Base-by-base conservation (phyloP, 73 alveolate species). In the Paramecium bursaria region DNA sequence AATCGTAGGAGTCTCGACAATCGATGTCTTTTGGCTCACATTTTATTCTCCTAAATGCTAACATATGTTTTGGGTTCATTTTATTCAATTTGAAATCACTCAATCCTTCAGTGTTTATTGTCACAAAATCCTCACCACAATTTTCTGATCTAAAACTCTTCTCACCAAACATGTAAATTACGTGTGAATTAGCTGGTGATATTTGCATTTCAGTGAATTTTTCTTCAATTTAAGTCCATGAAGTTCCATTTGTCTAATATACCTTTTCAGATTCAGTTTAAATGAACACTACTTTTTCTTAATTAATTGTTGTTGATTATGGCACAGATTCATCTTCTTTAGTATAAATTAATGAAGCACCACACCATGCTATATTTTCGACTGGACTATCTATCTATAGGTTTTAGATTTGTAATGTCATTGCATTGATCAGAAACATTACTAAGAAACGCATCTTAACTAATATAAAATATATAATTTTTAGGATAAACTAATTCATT, bases 111-210 rank as follows among this genome's bases (percentile, higher is more conserved):
- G 60, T 67, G 13, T 67, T 26, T 3, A 67, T 35, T 67, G 33
- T 57, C 13, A 39, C 60, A 14, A 67, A 67, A 9, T 17, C 44
- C 44, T 67, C 82, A 9, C 82, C 82, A 67, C 82, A 67, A 67
- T 67, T 42, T 39, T 67, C 44, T 35, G 82, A 25, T 67, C 82
- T 67, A 67, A 31, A 67, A 47, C 82, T 67, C 33, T 67, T 67
- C 13, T 23, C 26, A 15, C 82, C 82, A 42, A 67, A 39, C 21
- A 67, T 21, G 33, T n/a, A 67, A 0, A 67, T 42, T 13, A 67
- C 82, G 23, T 47, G 27, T 67, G 82, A 67, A 67, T 67, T 47
- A 10, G 82, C 82, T 9, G 82, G 82, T 3, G 82, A 67, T 15
- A 67, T 13, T 47, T 35, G 44, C 17, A 67, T 67, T 19, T 67